These are phyloP conservation scores for Santalum album DNA, from an alignment of 164 flowering plant genomes.

Conservation along the genomic window DNA sequence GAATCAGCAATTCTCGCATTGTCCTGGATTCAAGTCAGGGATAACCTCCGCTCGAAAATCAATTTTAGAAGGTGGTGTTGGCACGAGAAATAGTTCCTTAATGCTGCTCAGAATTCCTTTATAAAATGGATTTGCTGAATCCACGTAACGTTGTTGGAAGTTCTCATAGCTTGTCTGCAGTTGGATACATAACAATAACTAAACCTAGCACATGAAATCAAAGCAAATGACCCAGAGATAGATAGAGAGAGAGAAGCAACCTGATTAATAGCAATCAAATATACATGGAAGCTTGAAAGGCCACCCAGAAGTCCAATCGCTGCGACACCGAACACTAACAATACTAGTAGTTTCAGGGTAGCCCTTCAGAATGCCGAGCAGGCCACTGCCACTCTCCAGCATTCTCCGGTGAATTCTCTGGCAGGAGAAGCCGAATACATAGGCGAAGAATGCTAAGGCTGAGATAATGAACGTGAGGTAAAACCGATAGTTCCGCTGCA, in stretches of 20 bases:
- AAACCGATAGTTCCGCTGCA: constrained; percentile 47
- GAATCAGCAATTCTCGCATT: too few species aligned
- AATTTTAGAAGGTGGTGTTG: constrained; percentile 27
- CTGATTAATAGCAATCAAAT: constrained; percentile 38
- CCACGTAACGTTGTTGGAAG: constrained; percentile 20
- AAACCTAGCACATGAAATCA: not conserved
- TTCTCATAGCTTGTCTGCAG: constrained; percentile 48
- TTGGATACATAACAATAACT: not conserved
- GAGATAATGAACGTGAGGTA: constrained; percentile 27
- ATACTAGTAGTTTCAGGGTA: constrained; percentile 39
- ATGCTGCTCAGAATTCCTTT: constrained; percentile 30
- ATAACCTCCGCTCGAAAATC: constrained; percentile 34
- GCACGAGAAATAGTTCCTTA: constrained; percentile 27
- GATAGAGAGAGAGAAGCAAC: constrained; percentile 16
- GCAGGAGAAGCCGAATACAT: constrained; percentile 32
- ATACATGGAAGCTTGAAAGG: constrained; percentile 27
- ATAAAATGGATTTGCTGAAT: constrained; percentile 30
- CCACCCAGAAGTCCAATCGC: constrained; percentile 34
- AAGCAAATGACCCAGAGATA: not conserved
- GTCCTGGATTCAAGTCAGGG: not conserved
- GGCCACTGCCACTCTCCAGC: constrained; percentile 14
- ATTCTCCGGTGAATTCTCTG: constrained; percentile 22
- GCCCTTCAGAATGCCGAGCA: constrained; percentile 16
- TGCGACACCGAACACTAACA: constrained; percentile 30
- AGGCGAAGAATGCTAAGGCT: constrained; percentile 26